Evolutionary conservation across 2,329 filamentous ascomycete species (phyloP).

Genomic region (Verticillium nubilum): DNA sequence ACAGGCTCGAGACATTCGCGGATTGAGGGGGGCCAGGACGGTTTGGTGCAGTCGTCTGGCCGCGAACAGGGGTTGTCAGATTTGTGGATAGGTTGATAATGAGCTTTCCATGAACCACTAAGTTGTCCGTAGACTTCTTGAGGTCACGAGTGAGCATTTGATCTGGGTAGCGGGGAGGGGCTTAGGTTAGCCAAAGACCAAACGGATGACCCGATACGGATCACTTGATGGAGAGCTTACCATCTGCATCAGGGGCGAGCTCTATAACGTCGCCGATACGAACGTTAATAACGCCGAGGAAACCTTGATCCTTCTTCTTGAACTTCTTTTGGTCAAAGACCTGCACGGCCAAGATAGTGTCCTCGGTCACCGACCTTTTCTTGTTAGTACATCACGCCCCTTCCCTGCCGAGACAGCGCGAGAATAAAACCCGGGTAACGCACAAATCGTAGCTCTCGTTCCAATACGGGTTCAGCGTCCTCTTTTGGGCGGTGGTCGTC

Average conservation of each 20-base stretch:
- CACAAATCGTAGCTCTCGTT: constrained; percentile 99
- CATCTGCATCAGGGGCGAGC: constrained; percentile 81
- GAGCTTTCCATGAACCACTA: constrained; percentile 95
- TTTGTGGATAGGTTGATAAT: constrained; percentile 97
- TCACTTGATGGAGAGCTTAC: constrained; percentile 45
- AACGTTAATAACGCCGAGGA: constrained; percentile 95
- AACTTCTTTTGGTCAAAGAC: constrained; percentile 99
- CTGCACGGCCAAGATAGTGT: constrained; percentile 94
- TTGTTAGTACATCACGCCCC: constrained; percentile 1
- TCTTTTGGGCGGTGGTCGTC: constrained; percentile 95
- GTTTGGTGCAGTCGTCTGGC: constrained; percentile 35
- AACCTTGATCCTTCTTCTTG: constrained; percentile 99
- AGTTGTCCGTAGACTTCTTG: constrained; percentile 96
- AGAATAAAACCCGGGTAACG: constrained; percentile 26
- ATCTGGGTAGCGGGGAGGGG: constrained; percentile 52
- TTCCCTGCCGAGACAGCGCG: background rate
- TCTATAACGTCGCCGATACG: constrained; percentile 93
- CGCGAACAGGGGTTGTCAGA: constrained; percentile 63
- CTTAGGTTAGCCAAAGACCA: constrained; percentile 15
- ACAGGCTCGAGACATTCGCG: constrained; percentile 38
- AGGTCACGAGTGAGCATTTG: constrained; percentile 98
- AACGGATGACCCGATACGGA: background rate
- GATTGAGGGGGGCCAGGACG: constrained; percentile 35
- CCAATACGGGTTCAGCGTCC: constrained; percentile 99
- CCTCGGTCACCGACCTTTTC: constrained; percentile 78